phyloP scores from a whole-genome alignment of 768 basidiomycete genomes.

The Termitomyces sp. region DNA sequence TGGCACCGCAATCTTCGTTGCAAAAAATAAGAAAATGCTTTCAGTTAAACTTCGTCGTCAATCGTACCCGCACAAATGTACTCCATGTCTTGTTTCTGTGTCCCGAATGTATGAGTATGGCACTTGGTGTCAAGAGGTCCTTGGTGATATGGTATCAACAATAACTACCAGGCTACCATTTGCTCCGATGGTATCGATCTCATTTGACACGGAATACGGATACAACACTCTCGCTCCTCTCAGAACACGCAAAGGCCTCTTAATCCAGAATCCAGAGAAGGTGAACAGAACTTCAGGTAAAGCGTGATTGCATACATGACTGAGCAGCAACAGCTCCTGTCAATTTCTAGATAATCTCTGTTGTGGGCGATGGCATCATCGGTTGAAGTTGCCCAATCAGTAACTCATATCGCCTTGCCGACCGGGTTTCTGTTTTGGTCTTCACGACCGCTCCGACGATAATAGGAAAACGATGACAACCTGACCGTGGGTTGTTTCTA shows the following conservation, averaged over 20 bases:
- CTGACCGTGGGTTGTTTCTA: constrained; percentile 54
- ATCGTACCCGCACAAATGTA: constrained; percentile 78
- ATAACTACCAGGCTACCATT: constrained; percentile 5
- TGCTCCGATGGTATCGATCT: constrained; percentile 13
- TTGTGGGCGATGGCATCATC: constrained; percentile 14
- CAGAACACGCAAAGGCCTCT: not conserved
- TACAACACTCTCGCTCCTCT: not conserved
- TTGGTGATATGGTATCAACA: constrained; percentile 8
- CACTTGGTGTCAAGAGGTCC: constrained; percentile 4
- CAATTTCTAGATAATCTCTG: not conserved
- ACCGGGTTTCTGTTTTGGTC: constrained; percentile 40
- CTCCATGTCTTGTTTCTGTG: constrained; percentile 65
- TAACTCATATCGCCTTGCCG: constrained; percentile 55
- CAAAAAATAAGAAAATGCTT: constrained; percentile 9
- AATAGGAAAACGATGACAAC: constrained; percentile 45
- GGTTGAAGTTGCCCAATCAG: constrained; percentile 17
- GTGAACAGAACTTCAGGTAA: not conserved
- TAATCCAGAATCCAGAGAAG: no score
- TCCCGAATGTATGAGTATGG: constrained; percentile 19
- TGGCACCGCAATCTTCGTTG: constrained; percentile 77
- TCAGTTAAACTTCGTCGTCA: not conserved
- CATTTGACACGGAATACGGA: constrained; percentile 6
- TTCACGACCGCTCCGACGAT: constrained; percentile 35
- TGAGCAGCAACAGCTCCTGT: not conserved
- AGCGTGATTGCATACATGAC: not conserved